Percentiles rank a stretch among this genome's conserved stretches.
phyloP scores from a whole-genome alignment of 441 rosid genomes.

The Euphorbia corollata region DNA sequence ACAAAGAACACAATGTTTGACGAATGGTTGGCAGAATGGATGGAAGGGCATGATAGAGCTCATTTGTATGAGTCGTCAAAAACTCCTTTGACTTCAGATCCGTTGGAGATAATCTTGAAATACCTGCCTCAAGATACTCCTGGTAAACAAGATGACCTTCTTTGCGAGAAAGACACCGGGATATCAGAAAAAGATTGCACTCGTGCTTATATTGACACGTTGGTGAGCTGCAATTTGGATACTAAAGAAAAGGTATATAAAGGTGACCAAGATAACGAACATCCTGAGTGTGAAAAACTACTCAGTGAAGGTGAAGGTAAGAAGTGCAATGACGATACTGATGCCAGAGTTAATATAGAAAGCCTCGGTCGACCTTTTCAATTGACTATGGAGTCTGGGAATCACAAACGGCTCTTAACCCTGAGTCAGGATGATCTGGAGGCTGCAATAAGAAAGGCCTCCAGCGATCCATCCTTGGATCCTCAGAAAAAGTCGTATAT shows the following conservation, averaged over 20 bases:
- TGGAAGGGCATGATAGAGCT: constrained; percentile 40
- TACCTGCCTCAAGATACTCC: constrained; percentile 43
- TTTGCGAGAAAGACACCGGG: constrained; percentile 16
- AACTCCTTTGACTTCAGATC: constrained; percentile 34
- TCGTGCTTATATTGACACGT: constrained; percentile 21
- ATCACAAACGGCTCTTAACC: constrained; percentile 32
- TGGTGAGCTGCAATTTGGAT: constrained; percentile 23
- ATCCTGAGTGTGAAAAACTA: constrained; percentile 29
- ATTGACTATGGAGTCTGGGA: constrained; percentile 25
- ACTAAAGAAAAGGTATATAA: constrained; percentile 21
- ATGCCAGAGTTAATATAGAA: constrained; percentile 11
- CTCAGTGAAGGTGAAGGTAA: constrained; percentile 24
- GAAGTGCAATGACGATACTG: constrained; percentile 26
- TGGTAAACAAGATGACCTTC: constrained; percentile 24
- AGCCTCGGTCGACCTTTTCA: constrained; percentile 24
- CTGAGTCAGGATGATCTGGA: constrained; percentile 57
- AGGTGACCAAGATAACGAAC: constrained; percentile 24
- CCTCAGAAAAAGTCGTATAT: constrained; percentile 52
- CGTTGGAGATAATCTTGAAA: constrained; percentile 52
- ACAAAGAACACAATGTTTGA: constrained; percentile 77
- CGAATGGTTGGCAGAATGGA: constrained; percentile 87
- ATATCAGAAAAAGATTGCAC: constrained; percentile 18
- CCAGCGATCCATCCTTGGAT: constrained; percentile 65
- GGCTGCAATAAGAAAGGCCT: constrained; percentile 55
- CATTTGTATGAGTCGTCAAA: constrained; percentile 31